Evolutionary conservation across 169 alveolate genomes (phyloP).

Genomic region (Plasmodium billcollinsi): DNA sequence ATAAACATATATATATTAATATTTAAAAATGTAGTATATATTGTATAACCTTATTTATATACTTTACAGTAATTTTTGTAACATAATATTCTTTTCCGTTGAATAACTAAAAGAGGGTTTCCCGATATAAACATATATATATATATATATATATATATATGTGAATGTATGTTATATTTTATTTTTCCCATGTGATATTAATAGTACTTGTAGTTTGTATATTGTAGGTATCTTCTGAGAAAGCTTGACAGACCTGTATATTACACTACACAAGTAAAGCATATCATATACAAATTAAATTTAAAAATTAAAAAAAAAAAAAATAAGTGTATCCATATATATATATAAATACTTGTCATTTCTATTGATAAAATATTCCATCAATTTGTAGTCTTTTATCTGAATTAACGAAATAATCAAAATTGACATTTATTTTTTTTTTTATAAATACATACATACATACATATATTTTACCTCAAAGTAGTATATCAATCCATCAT

Average conservation of each 20-base stretch:
- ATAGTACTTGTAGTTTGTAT: slow-evolving; percentile 30
- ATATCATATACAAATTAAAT: not conserved
- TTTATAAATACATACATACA: too few species aligned
- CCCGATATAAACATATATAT: not conserved
- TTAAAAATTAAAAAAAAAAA: not conserved
- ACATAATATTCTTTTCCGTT: slow-evolving; percentile 67
- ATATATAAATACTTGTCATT: slow-evolving; percentile 31
- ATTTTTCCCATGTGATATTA: slow-evolving; percentile 1
- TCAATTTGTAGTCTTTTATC: slow-evolving; percentile 55
- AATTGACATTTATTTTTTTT: not conserved
- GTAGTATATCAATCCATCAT: slow-evolving; percentile 36
- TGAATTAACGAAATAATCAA: slow-evolving; percentile 2
- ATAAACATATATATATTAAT: not conserved
- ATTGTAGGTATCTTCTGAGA: slow-evolving; percentile 8
- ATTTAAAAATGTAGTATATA: too few species aligned
- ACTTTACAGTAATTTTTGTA: slow-evolving; percentile 52
- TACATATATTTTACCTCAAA: slow-evolving; percentile 24
- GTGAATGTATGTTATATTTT: not conserved
- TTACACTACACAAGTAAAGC: slow-evolving; percentile 14
- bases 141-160: slow-evolving; percentile 1
- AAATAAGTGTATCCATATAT: slow-evolving; percentile 1
- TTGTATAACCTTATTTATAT: slow-evolving; percentile 25
- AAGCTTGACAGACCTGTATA: slow-evolving; percentile 37
- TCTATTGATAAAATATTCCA: slow-evolving; percentile 66
- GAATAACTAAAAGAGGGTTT: slow-evolving; percentile 21